These are phyloP conservation scores for Aspergillus sp. DNA, from an alignment of 2,329 filamentous ascomycete species.

Conservation along the genomic window DNA sequence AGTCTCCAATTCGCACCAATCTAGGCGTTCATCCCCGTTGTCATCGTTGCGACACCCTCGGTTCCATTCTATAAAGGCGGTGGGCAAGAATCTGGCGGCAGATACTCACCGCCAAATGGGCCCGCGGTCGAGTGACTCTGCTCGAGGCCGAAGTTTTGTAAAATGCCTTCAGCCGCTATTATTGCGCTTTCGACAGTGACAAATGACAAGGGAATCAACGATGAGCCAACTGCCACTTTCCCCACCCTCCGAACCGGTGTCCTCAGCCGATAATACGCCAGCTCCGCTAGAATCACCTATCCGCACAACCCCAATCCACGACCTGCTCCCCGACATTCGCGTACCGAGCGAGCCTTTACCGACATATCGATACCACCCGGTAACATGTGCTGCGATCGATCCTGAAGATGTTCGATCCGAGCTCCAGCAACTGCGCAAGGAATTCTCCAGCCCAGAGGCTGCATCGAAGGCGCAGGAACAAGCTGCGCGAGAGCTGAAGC, in stretches of 20 bases:
- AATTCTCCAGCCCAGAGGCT: slow-evolving; percentile 36
- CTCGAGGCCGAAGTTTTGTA: too few relatives aligned
- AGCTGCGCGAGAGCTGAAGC: slow-evolving; percentile 37
- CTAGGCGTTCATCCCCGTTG: background rate
- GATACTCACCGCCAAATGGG: slow-evolving; percentile 1
- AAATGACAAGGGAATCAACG: slow-evolving; percentile 6
- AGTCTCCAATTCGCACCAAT: background rate
- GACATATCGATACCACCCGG: slow-evolving; percentile 37
- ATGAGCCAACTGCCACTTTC: slow-evolving; percentile 35
- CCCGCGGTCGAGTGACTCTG: background rate
- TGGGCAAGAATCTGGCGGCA: background rate
- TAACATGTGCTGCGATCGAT: slow-evolving; percentile 39
- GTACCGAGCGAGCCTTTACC: slow-evolving; percentile 37
- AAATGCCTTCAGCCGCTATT: background rate
- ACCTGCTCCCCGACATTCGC: slow-evolving; percentile 38
- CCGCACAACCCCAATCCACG: slow-evolving; percentile 42
- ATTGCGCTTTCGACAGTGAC: background rate
- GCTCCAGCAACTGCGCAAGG: slow-evolving; percentile 36
- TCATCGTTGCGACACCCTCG: background rate
- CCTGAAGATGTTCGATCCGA: slow-evolving; percentile 29
- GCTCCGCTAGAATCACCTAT: slow-evolving; percentile 36
- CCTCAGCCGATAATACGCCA: slow-evolving; percentile 16
- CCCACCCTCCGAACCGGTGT: slow-evolving; percentile 33
- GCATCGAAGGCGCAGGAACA: slow-evolving; percentile 40
- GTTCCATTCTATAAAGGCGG: background rate